Percentiles rank a stretch among this genome's conserved stretches.
phyloP scores from a whole-genome alignment of 1,284 basidiomycete genomes.

The Ganoderma lingzhi region DNA sequence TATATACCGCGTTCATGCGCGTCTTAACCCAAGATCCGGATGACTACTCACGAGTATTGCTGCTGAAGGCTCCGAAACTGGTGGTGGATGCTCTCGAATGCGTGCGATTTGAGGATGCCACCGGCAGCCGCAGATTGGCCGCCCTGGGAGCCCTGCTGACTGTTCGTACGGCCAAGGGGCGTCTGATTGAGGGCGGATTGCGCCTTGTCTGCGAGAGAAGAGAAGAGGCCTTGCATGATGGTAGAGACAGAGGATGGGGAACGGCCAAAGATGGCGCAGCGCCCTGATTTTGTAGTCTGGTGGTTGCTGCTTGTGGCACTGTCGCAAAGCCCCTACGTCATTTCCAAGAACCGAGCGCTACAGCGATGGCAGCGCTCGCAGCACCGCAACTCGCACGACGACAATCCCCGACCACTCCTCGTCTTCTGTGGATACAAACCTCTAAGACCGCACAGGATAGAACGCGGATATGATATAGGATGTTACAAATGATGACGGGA shows the following conservation, averaged over 20 bases:
- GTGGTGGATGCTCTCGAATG: constrained; percentile 72
- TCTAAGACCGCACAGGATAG: neutral
- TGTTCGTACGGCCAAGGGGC: constrained; percentile 50
- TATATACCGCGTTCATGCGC: constrained; percentile 7
- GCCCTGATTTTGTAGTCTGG: constrained; percentile 22
- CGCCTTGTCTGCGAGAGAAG: constrained; percentile 76
- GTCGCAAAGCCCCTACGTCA: constrained; percentile 32
- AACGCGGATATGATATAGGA: constrained; percentile 29
- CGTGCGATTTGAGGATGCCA: constrained; percentile 44
- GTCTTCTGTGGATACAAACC: neutral
- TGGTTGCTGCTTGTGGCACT: constrained; percentile 27
- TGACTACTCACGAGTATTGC: constrained; percentile 71
- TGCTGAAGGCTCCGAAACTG: constrained; percentile 77
- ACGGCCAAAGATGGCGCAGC: constrained; percentile 20
- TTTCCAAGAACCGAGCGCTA: constrained; percentile 17
- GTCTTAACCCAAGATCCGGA: neutral
- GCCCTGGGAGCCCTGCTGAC: constrained; percentile 44
- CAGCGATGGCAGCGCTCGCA: constrained; percentile 12
- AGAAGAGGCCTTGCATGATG: constrained; percentile 68
- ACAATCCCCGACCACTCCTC: constrained; percentile 3
- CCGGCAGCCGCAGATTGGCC: constrained; percentile 30
- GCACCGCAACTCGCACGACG: constrained; percentile 2
- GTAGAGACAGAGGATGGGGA: constrained; percentile 20
- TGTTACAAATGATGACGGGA: constrained; percentile 32
- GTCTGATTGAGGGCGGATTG: constrained; percentile 70